These are phyloP conservation scores for Casuarina cunninghamiana DNA, from an alignment of 306 rosid species.

Conservation along the genomic window DNA sequence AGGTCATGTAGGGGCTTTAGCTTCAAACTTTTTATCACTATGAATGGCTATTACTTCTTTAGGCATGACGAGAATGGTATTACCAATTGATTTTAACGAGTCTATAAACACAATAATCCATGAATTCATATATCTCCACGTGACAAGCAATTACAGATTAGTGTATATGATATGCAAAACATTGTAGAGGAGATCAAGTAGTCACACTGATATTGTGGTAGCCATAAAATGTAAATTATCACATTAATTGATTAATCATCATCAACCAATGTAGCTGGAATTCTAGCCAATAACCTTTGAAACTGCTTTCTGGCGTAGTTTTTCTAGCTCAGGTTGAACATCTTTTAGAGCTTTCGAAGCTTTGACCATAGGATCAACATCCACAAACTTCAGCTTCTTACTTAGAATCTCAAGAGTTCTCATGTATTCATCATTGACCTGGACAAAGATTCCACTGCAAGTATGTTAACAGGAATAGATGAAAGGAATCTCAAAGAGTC, in stretches of 20 bases:
- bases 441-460: constrained; percentile 33
- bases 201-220: background rate
- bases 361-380: constrained; percentile 84
- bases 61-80: background rate
- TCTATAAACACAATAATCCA: background rate
- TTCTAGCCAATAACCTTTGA: constrained; percentile 62
- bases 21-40: background rate
- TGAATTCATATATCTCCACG: constrained; percentile 1
- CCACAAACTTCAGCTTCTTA: constrained; percentile 85
- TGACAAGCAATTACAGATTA: background rate
- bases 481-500: constrained; percentile 8
- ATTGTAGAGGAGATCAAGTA: constrained; percentile 10
- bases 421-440: constrained; percentile 96
- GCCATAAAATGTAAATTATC: constrained; percentile 8
- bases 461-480: constrained; percentile 27
- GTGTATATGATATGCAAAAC: constrained; percentile 4
- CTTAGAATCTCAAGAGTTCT: constrained; percentile 91
- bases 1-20: background rate
- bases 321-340: constrained; percentile 96
- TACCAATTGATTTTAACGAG: background rate
- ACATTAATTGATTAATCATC: background rate
- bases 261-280: constrained; percentile 7
- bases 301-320: constrained; percentile 90
- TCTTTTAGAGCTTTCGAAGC: constrained; percentile 92
- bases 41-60: background rate